phyloP scores from a whole-genome alignment of 108 stramenopile species.

The Cyclostephanos invisitatus region DNA sequence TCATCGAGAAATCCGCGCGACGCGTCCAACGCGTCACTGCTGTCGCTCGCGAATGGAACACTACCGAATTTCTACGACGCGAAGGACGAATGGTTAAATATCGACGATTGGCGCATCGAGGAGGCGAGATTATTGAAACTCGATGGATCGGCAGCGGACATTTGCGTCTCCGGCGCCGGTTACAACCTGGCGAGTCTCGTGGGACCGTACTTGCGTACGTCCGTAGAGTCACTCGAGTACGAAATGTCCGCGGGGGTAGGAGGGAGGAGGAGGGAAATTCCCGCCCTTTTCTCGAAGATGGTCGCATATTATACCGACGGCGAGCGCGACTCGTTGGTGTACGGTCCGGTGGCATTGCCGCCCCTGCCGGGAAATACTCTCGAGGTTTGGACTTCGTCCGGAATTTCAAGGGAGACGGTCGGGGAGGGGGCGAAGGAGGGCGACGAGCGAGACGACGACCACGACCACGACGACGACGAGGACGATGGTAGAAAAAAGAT shows the following conservation, averaged over 20 bases:
- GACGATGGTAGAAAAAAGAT: background rate
- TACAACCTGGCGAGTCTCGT: background rate
- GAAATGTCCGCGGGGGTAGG: no score
- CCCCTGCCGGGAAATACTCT: background rate
- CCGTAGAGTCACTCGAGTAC: conserved; percentile 3
- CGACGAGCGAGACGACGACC: background rate
- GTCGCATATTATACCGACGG: background rate
- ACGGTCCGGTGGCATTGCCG: background rate
- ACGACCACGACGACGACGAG: background rate
- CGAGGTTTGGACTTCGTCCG: background rate
- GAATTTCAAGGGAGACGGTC: background rate
- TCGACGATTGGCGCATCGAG: conserved; percentile 4
- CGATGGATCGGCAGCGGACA: background rate
- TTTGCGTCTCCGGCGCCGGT: background rate
- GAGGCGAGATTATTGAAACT: conserved; percentile 8
- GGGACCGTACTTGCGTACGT: conserved; percentile 6
- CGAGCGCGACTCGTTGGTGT: background rate
- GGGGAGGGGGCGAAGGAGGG: conserved; percentile 8
- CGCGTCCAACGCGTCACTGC: background rate
- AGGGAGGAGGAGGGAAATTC: background rate
- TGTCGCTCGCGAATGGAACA: conserved; percentile 9
- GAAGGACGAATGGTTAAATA: conserved; percentile 2
- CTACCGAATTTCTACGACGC: background rate
- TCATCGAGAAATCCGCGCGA: background rate
- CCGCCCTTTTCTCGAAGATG: background rate